Base-by-base conservation (phyloP, 108 stramenopile species). In the Cyclotella cryptica region DNA sequence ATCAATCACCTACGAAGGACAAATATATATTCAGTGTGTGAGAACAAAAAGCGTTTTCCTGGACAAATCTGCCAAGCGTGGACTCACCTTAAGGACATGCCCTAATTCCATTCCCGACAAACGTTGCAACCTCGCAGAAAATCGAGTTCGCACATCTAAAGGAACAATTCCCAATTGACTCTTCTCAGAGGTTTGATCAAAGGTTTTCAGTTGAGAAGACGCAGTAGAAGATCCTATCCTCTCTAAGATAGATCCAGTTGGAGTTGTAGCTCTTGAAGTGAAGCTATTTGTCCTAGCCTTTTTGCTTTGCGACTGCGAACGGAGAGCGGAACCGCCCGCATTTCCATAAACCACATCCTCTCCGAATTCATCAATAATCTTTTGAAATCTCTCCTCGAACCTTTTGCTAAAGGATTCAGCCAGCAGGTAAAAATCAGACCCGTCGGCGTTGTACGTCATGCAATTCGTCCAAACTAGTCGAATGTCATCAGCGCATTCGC, bases 391-490 rank as follows among this genome's bases (percentile, higher is more conserved):
- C 66, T 97, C 97, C 80, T 97, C 97, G 71, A 98, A 98, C 41
- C 87, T 81, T 60, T 87, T 81, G 44, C 71, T 72, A 71, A 88
- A 90, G 10, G 77, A 80, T 54, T 93, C 85, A 53, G 96, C 97
- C n/a, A 98, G 74, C 18, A 86, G 53, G 87, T 95, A 94, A 74
- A 97, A 96, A 66, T 97, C 96, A 10, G 81, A 83, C 1, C 97
- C 96, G 69, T 97, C 96, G 14, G 86, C 79, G 83, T 99, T 99
- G 92, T 99, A 99, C 26, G 95, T 88, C 91, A 92, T 93, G 82
- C 97, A 98, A 72, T 98, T 98, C 45, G 72, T 81, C 98, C 98
- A 99, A 35, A 99, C 88, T 30, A 98, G 86, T 7, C 98, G 95
- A 10, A 99, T 84, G 67, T 99, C 98, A 17, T 94, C 85, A 35